Percentiles rank a stretch among this genome's conserved stretches.
phyloP scores from a whole-genome alignment of 805 yeast species.

The Pichia cephalocereana region DNA sequence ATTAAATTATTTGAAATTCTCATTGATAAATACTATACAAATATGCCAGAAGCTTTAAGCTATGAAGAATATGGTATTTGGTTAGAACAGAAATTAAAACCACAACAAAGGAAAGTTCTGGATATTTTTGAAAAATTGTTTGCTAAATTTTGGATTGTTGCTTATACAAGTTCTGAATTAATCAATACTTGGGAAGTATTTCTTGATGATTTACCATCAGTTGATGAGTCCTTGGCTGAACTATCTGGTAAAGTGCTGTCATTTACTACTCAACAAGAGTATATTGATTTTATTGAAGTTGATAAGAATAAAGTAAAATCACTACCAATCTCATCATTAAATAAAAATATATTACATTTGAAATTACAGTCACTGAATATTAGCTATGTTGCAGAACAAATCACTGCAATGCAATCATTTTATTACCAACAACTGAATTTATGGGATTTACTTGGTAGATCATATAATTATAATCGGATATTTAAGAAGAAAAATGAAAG shows the following conservation, averaged over 20 bases:
- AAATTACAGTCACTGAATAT: slow-evolving; percentile 63
- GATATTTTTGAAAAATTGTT: slow-evolving; percentile 58
- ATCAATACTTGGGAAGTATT: slow-evolving; percentile 23
- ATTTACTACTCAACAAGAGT: slow-evolving; percentile 19
- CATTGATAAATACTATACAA: slow-evolving; percentile 54
- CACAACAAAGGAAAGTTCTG: slow-evolving; percentile 57
- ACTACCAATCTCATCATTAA: slow-evolving; percentile 12
- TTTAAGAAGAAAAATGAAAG: slow-evolving; percentile 8
- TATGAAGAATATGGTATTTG: slow-evolving; percentile 74
- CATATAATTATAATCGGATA: slow-evolving; percentile 52
- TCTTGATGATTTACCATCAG: slow-evolving; percentile 8
- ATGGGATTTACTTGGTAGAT: slow-evolving; percentile 66
- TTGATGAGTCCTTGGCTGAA: slow-evolving; percentile 8
- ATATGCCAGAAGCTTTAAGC: slow-evolving; percentile 82
- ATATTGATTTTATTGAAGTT: slow-evolving; percentile 15
- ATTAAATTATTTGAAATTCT: slow-evolving; percentile 49
- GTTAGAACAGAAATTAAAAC: slow-evolving; percentile 61
- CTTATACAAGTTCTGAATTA: slow-evolving; percentile 41
- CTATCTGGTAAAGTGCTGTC: slow-evolving; percentile 18
- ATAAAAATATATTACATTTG: slow-evolving; percentile 26
- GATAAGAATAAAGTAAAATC: slow-evolving; percentile 8
- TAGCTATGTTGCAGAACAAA: slow-evolving; percentile 71
- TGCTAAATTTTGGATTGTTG: slow-evolving; percentile 60
- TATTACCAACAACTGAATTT: slow-evolving; percentile 59
- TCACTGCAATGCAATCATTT: slow-evolving; percentile 69